A percentile compares a stretch with the other conserved stretches of the same genome.
phyloP scores from a whole-genome alignment of 23 red algal species.

The Pyropia yezoensis region DNA sequence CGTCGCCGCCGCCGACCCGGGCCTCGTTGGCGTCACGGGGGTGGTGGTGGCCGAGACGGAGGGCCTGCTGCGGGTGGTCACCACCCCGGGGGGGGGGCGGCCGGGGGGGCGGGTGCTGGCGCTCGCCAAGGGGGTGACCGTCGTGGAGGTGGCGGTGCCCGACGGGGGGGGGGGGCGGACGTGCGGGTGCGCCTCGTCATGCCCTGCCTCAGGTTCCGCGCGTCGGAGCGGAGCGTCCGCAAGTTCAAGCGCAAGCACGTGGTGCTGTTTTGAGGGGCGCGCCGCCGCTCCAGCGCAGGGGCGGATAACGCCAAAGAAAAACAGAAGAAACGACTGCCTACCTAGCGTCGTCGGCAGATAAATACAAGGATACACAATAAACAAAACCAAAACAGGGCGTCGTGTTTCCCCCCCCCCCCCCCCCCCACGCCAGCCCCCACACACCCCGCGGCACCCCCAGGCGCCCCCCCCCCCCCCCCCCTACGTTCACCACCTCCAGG shows the following conservation, averaged over 20 bases:
- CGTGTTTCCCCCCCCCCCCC: no score
- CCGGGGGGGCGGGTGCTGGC: slow-evolving; percentile 16
- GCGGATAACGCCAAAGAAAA: no score
- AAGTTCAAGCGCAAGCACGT: slow-evolving; percentile 32
- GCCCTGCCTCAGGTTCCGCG: slow-evolving; percentile 22
- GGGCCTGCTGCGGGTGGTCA: slow-evolving; percentile 27
- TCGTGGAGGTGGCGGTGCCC: slow-evolving; percentile 12
- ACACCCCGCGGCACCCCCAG: no score
- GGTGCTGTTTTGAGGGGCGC: no score
- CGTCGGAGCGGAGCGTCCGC: slow-evolving; percentile 31
- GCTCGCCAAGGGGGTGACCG: slow-evolving; percentile 25
- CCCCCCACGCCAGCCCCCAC: no score
- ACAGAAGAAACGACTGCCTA: no score
- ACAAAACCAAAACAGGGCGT: no score
- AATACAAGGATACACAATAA: no score
- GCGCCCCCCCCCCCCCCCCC: no score
- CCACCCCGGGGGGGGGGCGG: not conserved
- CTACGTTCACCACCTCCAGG: no score
- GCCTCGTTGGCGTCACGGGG: slow-evolving; percentile 29
- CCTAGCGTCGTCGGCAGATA: no score
- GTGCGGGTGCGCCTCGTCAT: slow-evolving; percentile 13
- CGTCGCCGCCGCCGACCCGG: slow-evolving; percentile 18
- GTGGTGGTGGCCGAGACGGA: slow-evolving; percentile 47
- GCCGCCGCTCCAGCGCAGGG: no score
- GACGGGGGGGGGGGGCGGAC: slow-evolving; percentile 12